These are phyloP conservation scores for Pugionium dolabratum DNA, from an alignment of 345 rosid species.

Conservation along the genomic window DNA sequence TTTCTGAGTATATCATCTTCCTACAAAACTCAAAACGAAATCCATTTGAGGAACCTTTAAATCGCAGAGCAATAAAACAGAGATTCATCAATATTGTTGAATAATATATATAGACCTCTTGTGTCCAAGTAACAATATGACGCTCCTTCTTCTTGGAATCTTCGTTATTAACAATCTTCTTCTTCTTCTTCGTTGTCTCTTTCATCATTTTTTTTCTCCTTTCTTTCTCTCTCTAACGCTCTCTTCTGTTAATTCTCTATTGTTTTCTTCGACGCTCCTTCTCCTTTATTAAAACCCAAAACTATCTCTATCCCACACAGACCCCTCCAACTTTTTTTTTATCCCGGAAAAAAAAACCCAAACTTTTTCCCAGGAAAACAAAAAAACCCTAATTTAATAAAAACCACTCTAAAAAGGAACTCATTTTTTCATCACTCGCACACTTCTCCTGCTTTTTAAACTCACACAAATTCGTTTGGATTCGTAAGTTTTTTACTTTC, in stretches of 20 bases:
- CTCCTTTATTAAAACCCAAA: constrained; percentile 56
- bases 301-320: constrained; percentile 55
- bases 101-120: constrained; percentile 49
- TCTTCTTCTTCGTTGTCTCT: constrained; percentile 60
- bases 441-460: constrained; percentile 16
- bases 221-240: constrained; percentile 30
- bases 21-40: constrained; percentile 47
- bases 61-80: constrained; percentile 19
- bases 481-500: constrained; percentile 35
- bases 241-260: constrained; percentile 30
- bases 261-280: constrained; percentile 56
- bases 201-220: constrained; percentile 40
- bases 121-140: constrained; percentile 78
- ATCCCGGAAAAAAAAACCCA: constrained; percentile 23
- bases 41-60: constrained; percentile 22
- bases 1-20: constrained; percentile 92
- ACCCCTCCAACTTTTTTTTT: constrained; percentile 42
- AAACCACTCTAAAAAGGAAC: constrained; percentile 33
- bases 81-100: constrained; percentile 14
- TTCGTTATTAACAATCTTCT: constrained; percentile 48
- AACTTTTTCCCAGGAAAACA: constrained; percentile 29
- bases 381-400: constrained; percentile 10
- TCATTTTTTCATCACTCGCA: constrained; percentile 33
- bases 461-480: constrained; percentile 47
- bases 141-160: constrained; percentile 91